These are phyloP conservation scores for Pichia sp. DNA, from an alignment of 1,139 yeast species.

Conservation along the genomic window DNA sequence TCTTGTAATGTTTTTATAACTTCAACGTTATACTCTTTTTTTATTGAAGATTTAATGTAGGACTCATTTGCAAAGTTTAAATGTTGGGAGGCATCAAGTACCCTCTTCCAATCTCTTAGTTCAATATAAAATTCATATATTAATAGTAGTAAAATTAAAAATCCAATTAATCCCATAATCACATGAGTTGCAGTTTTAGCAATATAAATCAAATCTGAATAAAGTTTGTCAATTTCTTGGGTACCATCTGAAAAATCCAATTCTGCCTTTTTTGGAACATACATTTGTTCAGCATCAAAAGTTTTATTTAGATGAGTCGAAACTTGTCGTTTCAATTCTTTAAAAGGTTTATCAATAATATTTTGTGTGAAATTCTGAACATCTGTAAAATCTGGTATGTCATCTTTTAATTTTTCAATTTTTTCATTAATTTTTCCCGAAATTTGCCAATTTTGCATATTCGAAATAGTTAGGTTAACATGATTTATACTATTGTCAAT, in stretches of 20 bases:
- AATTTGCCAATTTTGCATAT: slow-evolving; percentile 53
- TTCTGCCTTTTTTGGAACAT: slow-evolving; percentile 21
- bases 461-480: slow-evolving; percentile 54
- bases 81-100: slow-evolving; percentile 29
- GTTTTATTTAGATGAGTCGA: slow-evolving; percentile 14
- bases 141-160: slow-evolving; percentile 34
- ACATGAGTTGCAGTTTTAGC: slow-evolving; percentile 34
- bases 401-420: slow-evolving; percentile 40
- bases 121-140: slow-evolving; percentile 41
- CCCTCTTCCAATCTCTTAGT: slow-evolving; percentile 44
- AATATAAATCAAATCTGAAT: slow-evolving; percentile 27
- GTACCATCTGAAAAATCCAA: slow-evolving; percentile 21
- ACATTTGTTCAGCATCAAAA: slow-evolving; percentile 21
- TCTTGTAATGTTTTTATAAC: slow-evolving; percentile 27
- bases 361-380: slow-evolving; percentile 46
- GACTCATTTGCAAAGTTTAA: slow-evolving; percentile 16
- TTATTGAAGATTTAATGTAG: slow-evolving; percentile 5
- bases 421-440: slow-evolving; percentile 54
- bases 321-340: slow-evolving; percentile 40
- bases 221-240: slow-evolving; percentile 36
- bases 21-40: slow-evolving; percentile 21
- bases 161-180: slow-evolving; percentile 36
- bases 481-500: slow-evolving; percentile 24
- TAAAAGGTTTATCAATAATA: slow-evolving; percentile 50
- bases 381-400: slow-evolving; percentile 53